Base-by-base conservation (phyloP, 1,139 yeast genomes). In the Meyerozyma athensensis region DNA sequence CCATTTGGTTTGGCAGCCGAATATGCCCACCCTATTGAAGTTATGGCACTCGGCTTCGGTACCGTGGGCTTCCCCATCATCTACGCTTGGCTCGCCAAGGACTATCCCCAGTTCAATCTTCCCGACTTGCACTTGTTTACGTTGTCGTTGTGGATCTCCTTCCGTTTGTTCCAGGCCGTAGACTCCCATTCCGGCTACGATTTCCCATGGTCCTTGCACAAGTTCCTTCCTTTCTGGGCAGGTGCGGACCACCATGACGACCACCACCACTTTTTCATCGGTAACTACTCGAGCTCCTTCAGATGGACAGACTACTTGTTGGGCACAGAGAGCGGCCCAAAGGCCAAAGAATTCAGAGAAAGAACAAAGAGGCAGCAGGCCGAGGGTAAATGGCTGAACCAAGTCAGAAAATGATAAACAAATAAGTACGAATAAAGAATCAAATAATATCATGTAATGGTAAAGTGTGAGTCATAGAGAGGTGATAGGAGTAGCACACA, bases 181-280 rank as follows among this genome's bases (percentile, higher is more conserved):
- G 75, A 69, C 47, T 60, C 74, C 8, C 75, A 69, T 44, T 67
- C 73, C 3, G 75, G 75, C 17, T 69, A 69, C 46, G 74, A 69
- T 41, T 68, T 69, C 55, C 75, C 75, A 10, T 67, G 71, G 72
- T 68, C 74, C 6, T 65, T 69, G 46, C 71, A 69, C 48, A 56
- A 66, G 45, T 49, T 68, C 48, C 41, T 69, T 37, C 74, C 74
- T 24, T 67, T 69, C 53, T 69, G 75, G 75, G 75, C 75, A 4
- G 75, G 75, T 32, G 74, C 74, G 13, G 74, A 68, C 37, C 75
- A 68, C 50, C 75, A 69, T 44, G 75, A 69, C 48, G 70, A 65
- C 46, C 75, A 69, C 45, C 74, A 68, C 46, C 74, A 66, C 48
- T 65, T 59, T 49, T 68, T 69, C 42, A 67, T 68, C 39, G 75